phyloP scores from a whole-genome alignment of 371 early-diverging fungal genomes.

The Apophysomyces ossiformis region DNA sequence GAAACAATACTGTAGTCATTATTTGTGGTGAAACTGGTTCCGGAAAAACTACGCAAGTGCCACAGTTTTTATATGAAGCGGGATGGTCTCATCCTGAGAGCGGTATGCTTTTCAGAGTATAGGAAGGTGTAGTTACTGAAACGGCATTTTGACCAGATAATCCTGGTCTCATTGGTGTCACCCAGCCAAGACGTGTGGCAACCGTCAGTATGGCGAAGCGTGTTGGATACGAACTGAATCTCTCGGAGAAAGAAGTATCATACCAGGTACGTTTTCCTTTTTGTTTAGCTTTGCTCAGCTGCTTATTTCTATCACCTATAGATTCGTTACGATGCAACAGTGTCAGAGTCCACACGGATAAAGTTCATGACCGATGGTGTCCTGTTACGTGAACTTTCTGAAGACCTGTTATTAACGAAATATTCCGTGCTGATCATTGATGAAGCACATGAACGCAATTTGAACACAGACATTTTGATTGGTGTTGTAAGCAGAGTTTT shows the following conservation, averaged over 20 bases:
- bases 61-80: conserved; percentile 98
- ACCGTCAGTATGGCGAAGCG: conserved; percentile 97
- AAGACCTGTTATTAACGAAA: conserved; percentile 86
- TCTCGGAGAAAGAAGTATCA: conserved; percentile 60
- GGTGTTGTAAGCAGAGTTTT: conserved; percentile 90
- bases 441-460: conserved; percentile 99
- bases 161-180: conserved; percentile 94
- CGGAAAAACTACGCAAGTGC: conserved; percentile 98
- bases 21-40: conserved; percentile 99
- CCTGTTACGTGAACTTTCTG: conserved; percentile 90
- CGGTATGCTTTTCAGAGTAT: conserved; percentile 33
- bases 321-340: conserved; percentile 93
- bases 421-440: conserved; percentile 98
- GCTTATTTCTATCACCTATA: conserved; percentile 58
- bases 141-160: conserved; percentile 42
- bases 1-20: conserved; percentile 81
- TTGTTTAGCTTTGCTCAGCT: conserved; percentile 31
- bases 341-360: conserved; percentile 79
- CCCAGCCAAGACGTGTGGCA: conserved; percentile 99
- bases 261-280: conserved; percentile 43
- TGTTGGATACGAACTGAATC: conserved; percentile 90
- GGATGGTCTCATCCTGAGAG: conserved; percentile 89
- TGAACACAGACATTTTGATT: conserved; percentile 98
- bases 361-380: conserved; percentile 99
- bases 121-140: too few relatives aligned